phyloP scores from a whole-genome alignment of 2,329 filamentous ascomycete genomes.

The Taxawa tesnikishii region DNA sequence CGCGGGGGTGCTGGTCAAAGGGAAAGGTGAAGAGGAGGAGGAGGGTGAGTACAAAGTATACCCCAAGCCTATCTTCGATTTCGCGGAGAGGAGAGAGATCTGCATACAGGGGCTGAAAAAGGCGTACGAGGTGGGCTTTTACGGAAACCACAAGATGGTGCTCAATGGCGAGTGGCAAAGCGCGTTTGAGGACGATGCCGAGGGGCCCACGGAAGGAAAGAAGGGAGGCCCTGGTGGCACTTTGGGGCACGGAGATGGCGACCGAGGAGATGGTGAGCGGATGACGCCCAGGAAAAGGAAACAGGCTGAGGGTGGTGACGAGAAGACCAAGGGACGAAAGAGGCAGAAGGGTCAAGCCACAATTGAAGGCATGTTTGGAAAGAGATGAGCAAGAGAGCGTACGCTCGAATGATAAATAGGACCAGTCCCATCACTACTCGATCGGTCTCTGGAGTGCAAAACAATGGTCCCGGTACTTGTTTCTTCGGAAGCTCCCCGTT shows the following conservation, averaged over 20 bases:
- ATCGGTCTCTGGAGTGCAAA: no score
- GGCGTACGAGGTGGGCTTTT: conserved; percentile 52
- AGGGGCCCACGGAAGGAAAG: conserved; percentile 30
- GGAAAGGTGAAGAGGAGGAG: conserved; percentile 30
- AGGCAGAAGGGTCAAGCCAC: no score
- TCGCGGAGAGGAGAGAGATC: conserved; percentile 45
- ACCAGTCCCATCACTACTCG: no score
- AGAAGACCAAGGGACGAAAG: no score
- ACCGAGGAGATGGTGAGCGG: no score
- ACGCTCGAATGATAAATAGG: no score
- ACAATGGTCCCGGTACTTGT: no score
- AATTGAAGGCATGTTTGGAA: no score
- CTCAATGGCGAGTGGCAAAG: conserved; percentile 47
- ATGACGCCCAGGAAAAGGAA: no score
- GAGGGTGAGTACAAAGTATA: conserved; percentile 40
- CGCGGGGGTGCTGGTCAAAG: conserved; percentile 51
- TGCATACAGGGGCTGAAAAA: conserved; percentile 60
- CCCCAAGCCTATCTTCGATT: conserved; percentile 70
- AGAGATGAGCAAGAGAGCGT: no score
- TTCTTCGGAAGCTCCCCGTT: no score
- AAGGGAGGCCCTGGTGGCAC: conserved; percentile 27
- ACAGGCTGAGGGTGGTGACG: no score
- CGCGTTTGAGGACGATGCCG: conserved; percentile 33
- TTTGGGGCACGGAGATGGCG: conserved; percentile 14
- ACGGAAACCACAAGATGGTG: conserved; percentile 51